Base-by-base conservation (phyloP, 148 eudicot genomes). In the Amaranthus palmeri region DNA sequence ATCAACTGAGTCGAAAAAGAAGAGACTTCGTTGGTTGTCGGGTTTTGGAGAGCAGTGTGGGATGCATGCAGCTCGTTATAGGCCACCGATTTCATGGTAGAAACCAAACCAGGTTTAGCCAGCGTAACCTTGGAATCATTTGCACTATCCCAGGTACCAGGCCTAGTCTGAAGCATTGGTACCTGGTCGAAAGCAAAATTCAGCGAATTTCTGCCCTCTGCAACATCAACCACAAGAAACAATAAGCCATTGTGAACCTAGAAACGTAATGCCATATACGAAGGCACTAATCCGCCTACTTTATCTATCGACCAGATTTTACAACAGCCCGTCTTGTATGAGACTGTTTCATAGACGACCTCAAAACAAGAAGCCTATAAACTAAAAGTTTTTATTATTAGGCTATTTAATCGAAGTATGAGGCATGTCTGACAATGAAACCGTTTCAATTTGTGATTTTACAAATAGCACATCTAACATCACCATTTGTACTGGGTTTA, bases 141-240 rank as follows among this genome's bases (percentile, higher is more conserved):
- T 48, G 83, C 52, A 72, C 71, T 74, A 56, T 86, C 87, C 92
- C 92, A 89, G 64, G 81, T 68, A 76, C 79, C 71, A 67, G 77
- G 83, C 76, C 81, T 81, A 66, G 79, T 61, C 54, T 85, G 91
- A 74, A 79, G 65, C 70, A 73, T 54, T 57, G 90, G 83, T 5
- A 15, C 80, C 78, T 85, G 85, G 70, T 77, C 81, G 73, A 88
- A 78, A 45, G 77, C 77, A 65, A 89, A 84, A 65, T 79, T 83
- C 83, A 88, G 77, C 65, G 85, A 87, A 61, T 79, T 87, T 77
- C 87, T 86, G 71, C 89, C 89, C 59, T 80, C 99, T 86, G 90
- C 73, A 74, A 62, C 73, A 59, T 64, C 57, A 51, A 73, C 25
- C 53, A 66, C 66, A 48, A 25, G 12, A 59, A 61, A 59, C 10